Percentiles rank a stretch among this genome's conserved stretches.
phyloP scores from a whole-genome alignment of 208 protist genomes.

The Leishmania aethiopica region DNA sequence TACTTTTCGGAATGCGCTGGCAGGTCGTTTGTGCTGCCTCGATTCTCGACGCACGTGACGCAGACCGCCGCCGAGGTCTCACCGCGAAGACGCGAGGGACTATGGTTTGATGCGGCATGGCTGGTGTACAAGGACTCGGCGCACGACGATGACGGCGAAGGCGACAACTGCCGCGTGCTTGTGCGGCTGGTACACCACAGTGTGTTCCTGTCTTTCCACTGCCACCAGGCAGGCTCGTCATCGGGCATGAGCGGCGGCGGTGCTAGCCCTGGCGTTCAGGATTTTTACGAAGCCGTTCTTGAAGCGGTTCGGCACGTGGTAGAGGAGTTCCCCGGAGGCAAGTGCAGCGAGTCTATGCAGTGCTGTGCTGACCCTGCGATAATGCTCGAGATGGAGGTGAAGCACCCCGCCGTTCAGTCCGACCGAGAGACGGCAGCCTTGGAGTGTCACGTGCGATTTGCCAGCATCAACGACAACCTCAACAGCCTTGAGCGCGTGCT shows the following conservation, averaged over 20 bases:
- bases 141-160: not conserved
- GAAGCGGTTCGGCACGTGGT: constrained; percentile 58
- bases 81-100: constrained; percentile 8
- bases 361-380: constrained; percentile 34
- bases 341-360: constrained; percentile 67
- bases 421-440: constrained; percentile 21
- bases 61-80: constrained; percentile 3
- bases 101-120: constrained; percentile 34
- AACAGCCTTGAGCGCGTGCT: constrained; percentile 34
- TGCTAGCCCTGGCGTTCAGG: constrained; percentile 20
- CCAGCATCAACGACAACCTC: constrained; percentile 26
- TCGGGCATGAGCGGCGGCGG: not conserved
- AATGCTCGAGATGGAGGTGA: constrained; percentile 18
- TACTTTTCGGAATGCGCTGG: constrained; percentile 9
- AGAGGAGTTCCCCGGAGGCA: constrained; percentile 62
- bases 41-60: constrained; percentile 10
- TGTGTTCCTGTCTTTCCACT: constrained; percentile 80
- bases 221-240: constrained; percentile 28
- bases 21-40: constrained; percentile 12
- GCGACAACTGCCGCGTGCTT: constrained; percentile 50
- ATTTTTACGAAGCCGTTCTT: constrained; percentile 69
- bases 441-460: constrained; percentile 20
- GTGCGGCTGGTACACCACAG: constrained; percentile 81
- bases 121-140: constrained; percentile 18
- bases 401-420: constrained; percentile 21